Conservation (phyloP, 371 early-diverging fungal species). For the Circinella minor region DNA sequence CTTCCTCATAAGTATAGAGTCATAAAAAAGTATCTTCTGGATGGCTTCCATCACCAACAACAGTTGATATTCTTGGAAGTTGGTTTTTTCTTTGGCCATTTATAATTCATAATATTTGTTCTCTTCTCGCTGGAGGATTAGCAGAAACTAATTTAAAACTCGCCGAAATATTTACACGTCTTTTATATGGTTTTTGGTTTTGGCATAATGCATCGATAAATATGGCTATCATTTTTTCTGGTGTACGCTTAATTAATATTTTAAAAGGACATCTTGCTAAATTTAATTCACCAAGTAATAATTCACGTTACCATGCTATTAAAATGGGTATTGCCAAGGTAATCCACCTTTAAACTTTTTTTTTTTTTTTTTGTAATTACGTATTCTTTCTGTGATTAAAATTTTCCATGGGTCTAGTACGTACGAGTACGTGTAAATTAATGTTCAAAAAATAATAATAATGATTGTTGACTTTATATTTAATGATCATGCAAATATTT, state of each 20-base stretch:
- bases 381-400: too few species aligned
- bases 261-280: conserved; percentile 28
- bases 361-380: too few species aligned
- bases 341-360: conserved; percentile 15
- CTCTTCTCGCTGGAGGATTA: conserved; percentile 43
- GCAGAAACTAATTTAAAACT: conserved; percentile 21
- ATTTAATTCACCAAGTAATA: neutral
- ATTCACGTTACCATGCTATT: neutral
- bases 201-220: conserved; percentile 13
- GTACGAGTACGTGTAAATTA: too few species aligned
- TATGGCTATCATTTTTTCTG: conserved; percentile 35
- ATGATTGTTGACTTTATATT: too few species aligned
- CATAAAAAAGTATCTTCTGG: conserved; percentile 24
- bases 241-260: conserved; percentile 34
- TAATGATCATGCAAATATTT: conserved; percentile 19
- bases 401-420: too few species aligned
- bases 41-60: conserved; percentile 45
- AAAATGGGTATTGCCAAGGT: neutral
- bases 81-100: conserved; percentile 35
- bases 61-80: conserved; percentile 42
- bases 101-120: conserved; percentile 37
- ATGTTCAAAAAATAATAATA: too few species aligned
- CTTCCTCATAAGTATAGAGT: neutral
- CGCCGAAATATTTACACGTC: too few species aligned
- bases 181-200: too few species aligned